Base-by-base conservation (phyloP, 495 filamentous ascomycete genomes). In the Penicillium pancosmium region DNA sequence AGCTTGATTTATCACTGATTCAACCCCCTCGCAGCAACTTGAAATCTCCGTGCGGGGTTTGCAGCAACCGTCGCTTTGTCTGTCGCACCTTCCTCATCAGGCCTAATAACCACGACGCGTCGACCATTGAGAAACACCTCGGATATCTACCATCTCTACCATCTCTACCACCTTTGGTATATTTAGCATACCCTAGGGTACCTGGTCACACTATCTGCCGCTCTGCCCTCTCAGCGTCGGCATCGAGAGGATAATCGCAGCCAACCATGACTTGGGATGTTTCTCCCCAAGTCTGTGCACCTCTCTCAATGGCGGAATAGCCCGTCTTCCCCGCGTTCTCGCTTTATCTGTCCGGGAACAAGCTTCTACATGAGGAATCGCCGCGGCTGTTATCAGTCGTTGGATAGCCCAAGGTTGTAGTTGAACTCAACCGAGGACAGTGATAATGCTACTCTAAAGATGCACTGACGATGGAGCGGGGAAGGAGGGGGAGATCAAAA, bases 321-420 rank as follows among this genome's bases (percentile, higher is more conserved):
- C 27, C 62, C 54, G 57, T 57, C 18, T 15, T n/a, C 41, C 41
- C 41, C 41, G 41, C 41, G 41, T 9, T 18, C 7, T 33, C 15
- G 48, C n/a, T 36, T 10, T 13, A 34, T 6, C 21, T 15, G 9
- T 1, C 18, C 40, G 31, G 54, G 50, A 61, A 40, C 25, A 12
- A 64, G 54, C 57, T 57, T 52, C 62, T 63, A 53, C 13, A 53
- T 52, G 49, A 50, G 56, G 61, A 13, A 63, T 59, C 52, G 52
- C 16, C 27, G 36, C 54, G 49, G 16, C 23, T 57, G 50, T 57
- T 61, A 64, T 64, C 62, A 55, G 54, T 58, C 21, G 54, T 25
- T 38, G 40, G 38, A 19, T 34, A 13, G 46, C 6, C 21, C 19
- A 10, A 31, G 13, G n/a, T 19, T 55, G 35, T 36, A 16, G 25